Evolutionary conservation across 1,284 basidiomycete species (phyloP), one percentile per base, ranked within the genome.

Genomic region (Sphagnurus paluster): DNA sequence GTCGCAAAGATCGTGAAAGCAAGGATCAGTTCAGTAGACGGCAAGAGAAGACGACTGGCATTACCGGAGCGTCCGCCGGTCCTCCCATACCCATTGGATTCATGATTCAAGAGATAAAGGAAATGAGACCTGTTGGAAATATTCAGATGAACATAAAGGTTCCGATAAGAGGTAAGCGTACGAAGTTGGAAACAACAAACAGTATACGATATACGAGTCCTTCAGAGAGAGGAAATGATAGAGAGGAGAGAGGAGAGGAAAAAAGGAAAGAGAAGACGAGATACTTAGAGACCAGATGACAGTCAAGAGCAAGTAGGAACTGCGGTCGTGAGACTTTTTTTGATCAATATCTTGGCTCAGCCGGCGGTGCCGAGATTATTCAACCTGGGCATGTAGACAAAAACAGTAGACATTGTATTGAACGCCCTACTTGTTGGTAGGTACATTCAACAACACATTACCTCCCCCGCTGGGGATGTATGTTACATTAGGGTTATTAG

Each of bases 391-490:
- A 14, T n/a, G 29, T 32, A 4, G 11, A n/a, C 13, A n/a, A n/a
- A n/a, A 32, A 5, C 5, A 32, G 16, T 5, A 8, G 8, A 11
- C 7, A 16, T 14, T 39, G 13, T 11, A 46, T 49, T 32, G 26
- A 16, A 34, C 19, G 44, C 8, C 14, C 38, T 63, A 77, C 68
- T 78, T 69, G 56, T 75, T 73, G 17, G 80, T 78, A 52, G 89
- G 87, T 53, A 95, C 84, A 68, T 90, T 93, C 64, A 96, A 68
- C 57, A 96, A 68, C 53, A 96, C 79, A 62, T 88, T 89, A 3
- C 86, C 84, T 35, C 79, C 80, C 5, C 86, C 76, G 56, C 86
- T 86, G 42, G 93, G 93, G 50, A 96, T 84, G 64, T 93, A 96
- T 30, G 88, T 84, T 58, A 96, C 90, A 65, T 94, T 94, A 58